phyloP scores from a whole-genome alignment of 495 filamentous ascomycete species.

The Acidiella bohemica region DNA sequence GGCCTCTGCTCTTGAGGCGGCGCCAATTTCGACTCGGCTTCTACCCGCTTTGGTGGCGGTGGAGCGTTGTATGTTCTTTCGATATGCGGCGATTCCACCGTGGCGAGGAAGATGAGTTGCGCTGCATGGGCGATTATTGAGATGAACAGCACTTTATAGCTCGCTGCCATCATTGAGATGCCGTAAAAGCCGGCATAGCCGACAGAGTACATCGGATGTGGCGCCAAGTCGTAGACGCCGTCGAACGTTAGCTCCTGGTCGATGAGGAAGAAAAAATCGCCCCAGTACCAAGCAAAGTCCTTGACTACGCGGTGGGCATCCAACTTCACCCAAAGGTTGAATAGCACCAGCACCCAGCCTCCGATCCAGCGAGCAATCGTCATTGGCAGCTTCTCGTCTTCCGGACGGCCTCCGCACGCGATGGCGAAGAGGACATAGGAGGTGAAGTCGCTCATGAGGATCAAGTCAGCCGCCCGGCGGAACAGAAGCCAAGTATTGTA shows the following conservation, averaged over 20 bases:
- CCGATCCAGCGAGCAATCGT: slow-evolving; percentile 64
- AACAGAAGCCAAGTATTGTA: slow-evolving; percentile 99
- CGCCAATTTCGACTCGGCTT: slow-evolving; percentile 1
- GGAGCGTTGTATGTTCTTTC: slow-evolving; percentile 95
- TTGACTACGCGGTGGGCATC: slow-evolving; percentile 98
- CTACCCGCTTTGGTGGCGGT: slow-evolving; percentile 43
- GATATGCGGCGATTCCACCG: slow-evolving; percentile 94
- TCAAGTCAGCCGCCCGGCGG: slow-evolving; percentile 83
- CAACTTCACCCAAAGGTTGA: slow-evolving; percentile 98
- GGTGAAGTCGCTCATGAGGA: slow-evolving; percentile 95
- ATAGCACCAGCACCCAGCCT: slow-evolving; percentile 68
- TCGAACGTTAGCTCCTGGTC: slow-evolving; percentile 97
- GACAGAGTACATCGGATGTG: slow-evolving; percentile 98
- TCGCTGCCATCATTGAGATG: slow-evolving; percentile 96
- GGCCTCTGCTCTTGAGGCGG: slow-evolving; percentile 21
- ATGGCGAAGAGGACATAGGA: slow-evolving; percentile 94
- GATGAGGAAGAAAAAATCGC: slow-evolving; percentile 97
- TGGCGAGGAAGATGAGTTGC: slow-evolving; percentile 79
- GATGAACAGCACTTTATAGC: slow-evolving; percentile 92
- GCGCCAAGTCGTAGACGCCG: slow-evolving; percentile 90
- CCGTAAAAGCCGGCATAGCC: slow-evolving; percentile 97
- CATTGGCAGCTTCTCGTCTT: slow-evolving; percentile 53
- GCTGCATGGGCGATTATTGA: slow-evolving; percentile 89
- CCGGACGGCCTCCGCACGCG: slow-evolving; percentile 65
- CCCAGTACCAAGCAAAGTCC: slow-evolving; percentile 83